Evolutionary conservation across 2,329 filamentous ascomycete species (phyloP), one percentile per base, ranked within the genome.

Genomic region (Fusarium luffae): DNA sequence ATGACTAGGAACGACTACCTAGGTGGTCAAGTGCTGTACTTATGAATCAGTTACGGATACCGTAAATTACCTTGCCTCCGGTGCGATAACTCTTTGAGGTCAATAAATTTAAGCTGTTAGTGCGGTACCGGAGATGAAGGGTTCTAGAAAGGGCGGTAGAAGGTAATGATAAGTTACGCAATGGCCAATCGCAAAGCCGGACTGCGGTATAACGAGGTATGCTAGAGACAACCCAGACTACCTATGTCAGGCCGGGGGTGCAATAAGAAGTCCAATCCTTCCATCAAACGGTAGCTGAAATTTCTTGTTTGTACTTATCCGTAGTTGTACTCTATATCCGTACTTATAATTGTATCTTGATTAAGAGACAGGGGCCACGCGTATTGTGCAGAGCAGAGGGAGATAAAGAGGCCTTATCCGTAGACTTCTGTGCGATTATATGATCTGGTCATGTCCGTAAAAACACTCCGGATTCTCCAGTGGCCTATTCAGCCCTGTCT

Each of bases 91-190:
- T 40, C 56, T 59, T 48, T 21, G 49, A 51, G 55, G 60, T 23
- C 40, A 56, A 50, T 34, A 28, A 42, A 47, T 23, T 40, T 46
- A 42, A 47, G 28, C 32, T 46, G 27, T 48, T 55, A 60, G 60
- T 32, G 63, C 42, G 47, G 48, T 48, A 50, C 44, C 62, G 57
- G 71, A 74, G 52, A 74, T 74, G 71, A 74, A 63, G 61, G 46
- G 34, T 47, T 74, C 72, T 74, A 74, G 72, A 74, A 74, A 63
- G 61, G 69, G 57, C 60, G 47, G 59, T 58, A 70, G 71, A 74
- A 74, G 72, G 50, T 57, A 50, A 57, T 52, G 48, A 49, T 49
- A 43, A 50, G 55, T 37, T 25, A 42, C 9, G 19, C 21, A 23
- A 30, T 21, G 54, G 57, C 71, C 72, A 74, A 73, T 74, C 14